Percentiles rank a stretch among this genome's conserved stretches.
These are phyloP conservation scores for Dendrobium officinale DNA, from an alignment of 106 monocot species.

Conservation along the genomic window DNA sequence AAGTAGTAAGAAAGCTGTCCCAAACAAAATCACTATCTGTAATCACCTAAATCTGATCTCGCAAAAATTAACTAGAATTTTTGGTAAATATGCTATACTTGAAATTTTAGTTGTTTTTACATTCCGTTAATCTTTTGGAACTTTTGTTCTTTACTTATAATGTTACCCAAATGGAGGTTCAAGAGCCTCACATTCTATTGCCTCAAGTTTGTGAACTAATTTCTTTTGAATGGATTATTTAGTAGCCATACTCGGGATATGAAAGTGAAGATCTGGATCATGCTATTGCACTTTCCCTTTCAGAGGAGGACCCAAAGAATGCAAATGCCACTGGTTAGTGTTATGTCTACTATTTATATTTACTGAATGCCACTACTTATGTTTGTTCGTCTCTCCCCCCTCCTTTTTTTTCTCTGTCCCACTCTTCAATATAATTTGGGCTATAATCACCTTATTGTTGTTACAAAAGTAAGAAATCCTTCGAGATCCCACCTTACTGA, in stretches of 20 bases:
- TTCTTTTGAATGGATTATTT: conserved; percentile 2
- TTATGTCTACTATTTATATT: neutral
- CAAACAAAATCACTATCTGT: no score
- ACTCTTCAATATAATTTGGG: neutral
- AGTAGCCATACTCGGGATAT: conserved; percentile 26
- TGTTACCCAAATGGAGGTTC: conserved; percentile 2
- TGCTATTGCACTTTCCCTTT: conserved; percentile 81
- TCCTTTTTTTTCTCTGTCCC: neutral
- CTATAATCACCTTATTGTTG: neutral
- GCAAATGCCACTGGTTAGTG: conserved; percentile 52
- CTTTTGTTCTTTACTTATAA: neutral
- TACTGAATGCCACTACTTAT: neutral
- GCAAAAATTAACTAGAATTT: neutral
- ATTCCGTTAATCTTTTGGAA: neutral
- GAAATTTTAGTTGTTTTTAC: neutral
- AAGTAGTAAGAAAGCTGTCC: no score
- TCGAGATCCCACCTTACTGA: neutral
- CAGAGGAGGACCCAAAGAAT: conserved; percentile 64
- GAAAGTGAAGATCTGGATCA: conserved; percentile 75
- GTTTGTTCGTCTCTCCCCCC: neutral
- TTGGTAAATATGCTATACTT: neutral
- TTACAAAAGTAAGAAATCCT: neutral
- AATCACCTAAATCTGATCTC: no score
- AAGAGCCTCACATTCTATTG: neutral
- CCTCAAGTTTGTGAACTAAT: conserved; percentile 3